Evolutionary conservation across 306 rosid species (phyloP).

Genomic region (Ziziphus jujuba): DNA sequence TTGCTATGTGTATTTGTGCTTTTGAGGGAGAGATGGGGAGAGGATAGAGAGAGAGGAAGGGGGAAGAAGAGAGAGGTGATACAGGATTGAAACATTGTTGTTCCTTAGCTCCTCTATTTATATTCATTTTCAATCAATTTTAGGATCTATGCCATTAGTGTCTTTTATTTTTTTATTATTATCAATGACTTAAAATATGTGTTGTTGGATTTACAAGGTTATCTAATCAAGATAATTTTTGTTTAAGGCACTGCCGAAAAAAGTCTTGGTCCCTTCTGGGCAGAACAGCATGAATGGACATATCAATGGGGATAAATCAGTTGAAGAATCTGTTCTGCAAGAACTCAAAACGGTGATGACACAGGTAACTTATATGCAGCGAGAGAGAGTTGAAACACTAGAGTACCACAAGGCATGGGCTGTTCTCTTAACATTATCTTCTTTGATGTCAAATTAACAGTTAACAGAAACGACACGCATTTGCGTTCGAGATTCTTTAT

Average conservation of each 20-base stretch:
- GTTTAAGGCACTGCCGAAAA: constrained; percentile 16
- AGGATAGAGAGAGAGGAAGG: too few species aligned
- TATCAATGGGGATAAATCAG: constrained; percentile 35
- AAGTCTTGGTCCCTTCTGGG: constrained; percentile 34
- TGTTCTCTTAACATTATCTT: constrained; percentile 22
- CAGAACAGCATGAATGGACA: constrained; percentile 25
- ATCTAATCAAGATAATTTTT: constrained; percentile 12
- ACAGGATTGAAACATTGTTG: too few species aligned
- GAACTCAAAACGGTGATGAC: constrained; percentile 58
- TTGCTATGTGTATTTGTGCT: too few species aligned
- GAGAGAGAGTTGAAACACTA: constrained; percentile 6
- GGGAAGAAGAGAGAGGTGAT: too few species aligned
- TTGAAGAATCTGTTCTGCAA: constrained; percentile 55
- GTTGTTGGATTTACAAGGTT: constrained; percentile 14
- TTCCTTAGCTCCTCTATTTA: too few species aligned
- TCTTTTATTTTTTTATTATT: too few species aligned
- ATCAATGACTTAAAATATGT: not conserved
- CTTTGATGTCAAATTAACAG: constrained; percentile 30
- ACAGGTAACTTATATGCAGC: constrained; percentile 36
- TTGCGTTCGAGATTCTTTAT: constrained; percentile 70
- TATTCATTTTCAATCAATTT: too few species aligned
- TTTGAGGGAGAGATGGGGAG: too few species aligned
- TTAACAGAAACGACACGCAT: constrained; percentile 58
- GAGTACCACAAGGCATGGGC: not conserved
- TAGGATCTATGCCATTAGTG: too few species aligned